Evolutionary conservation across 1,139 yeast species (phyloP), one percentile per base, ranked within the genome.

Genomic region (Yamadazyma pseudoaaseri): DNA sequence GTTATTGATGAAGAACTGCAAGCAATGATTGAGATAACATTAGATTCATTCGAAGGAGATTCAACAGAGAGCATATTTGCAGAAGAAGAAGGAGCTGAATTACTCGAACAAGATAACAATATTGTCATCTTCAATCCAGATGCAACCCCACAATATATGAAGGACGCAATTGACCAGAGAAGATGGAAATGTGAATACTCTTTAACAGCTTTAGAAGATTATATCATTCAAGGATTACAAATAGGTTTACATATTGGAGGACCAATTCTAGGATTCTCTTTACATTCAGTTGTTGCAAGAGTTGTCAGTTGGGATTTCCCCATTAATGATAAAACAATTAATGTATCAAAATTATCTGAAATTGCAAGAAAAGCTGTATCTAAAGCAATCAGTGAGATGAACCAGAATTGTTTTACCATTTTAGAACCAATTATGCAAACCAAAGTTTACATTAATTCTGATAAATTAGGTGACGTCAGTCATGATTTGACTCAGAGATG

Each of bases 401-500:
- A 49, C 21, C 55, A 47, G 2, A 42, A 60, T n/a, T 77, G 74
- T 49, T 46, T 44, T 29, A 46, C 49, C 6, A 20, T 46, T 8
- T 65, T 90, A 54, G 97, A 92, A 56, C 98, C 98, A 0, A 70
- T 85, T 16, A 90, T 92, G 97, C 69, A 74, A 26, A 81, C 87
- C 5, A 68, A 68, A n/a, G 80, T 92, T 1, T 74, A 72, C 33
- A 83, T 82, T 1, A 70, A 72, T 34, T 83, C 87, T 15, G 83
- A 76, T 40, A 85, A 82, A 39, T 61, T 92, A 47, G 98, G 98
- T 13, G 73, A 71, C 28, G 95, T 92, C 0, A 76, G 86, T 23
- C 95, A 87, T 48, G 98, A 92, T 44, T 56, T 70, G 36, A 61
- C 67, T 71, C 54, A 81, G 75, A 41, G 83, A 78, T 48, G 82